These are phyloP conservation scores for Cardamine resedifolia DNA, from an alignment of 345 rosid species.

Conservation along the genomic window DNA sequence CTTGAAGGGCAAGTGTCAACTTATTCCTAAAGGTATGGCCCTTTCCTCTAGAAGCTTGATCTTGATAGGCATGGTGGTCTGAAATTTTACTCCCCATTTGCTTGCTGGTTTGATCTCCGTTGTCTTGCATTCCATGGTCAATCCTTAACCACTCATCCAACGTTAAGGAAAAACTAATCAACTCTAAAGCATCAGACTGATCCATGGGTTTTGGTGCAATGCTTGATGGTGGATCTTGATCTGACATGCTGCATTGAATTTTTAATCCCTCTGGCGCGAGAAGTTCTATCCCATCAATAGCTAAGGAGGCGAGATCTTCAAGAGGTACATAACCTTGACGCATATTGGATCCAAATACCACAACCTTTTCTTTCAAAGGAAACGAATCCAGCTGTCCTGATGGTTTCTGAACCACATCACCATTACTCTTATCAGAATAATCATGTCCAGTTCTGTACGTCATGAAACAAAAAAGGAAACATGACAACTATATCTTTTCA, in stretches of 20 bases:
- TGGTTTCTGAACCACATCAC: constrained; percentile 2
- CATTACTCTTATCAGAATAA: constrained; percentile 18
- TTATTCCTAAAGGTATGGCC: constrained; percentile 44
- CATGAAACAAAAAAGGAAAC: background rate
- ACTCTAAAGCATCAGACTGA: constrained; percentile 33
- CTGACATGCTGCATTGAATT: constrained; percentile 66
- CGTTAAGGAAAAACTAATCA: constrained; percentile 49
- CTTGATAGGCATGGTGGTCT: constrained; percentile 21
- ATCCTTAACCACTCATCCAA: constrained; percentile 69
- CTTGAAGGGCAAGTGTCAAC: constrained; percentile 52
- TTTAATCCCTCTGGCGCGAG: constrained; percentile 63
- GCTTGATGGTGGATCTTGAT: constrained; percentile 53
- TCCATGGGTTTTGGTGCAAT: constrained; percentile 37
- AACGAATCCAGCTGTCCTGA: constrained; percentile 11
- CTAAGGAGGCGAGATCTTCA: constrained; percentile 44
- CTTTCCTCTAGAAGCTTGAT: constrained; percentile 33
- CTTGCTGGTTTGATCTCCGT: constrained; percentile 42
- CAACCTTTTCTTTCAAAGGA: constrained; percentile 9
- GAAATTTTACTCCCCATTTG: constrained; percentile 27
- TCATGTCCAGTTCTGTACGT: constrained; percentile 6
- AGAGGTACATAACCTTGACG: constrained; percentile 37
- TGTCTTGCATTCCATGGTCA: constrained; percentile 41
- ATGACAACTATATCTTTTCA: background rate
- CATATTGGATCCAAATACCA: constrained; percentile 19
- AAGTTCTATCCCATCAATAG: constrained; percentile 53